A percentile compares a stretch with the other conserved stretches of the same genome.
Evolutionary conservation across 1,139 yeast genomes (phyloP).

Genomic region (Diutina ranongensis): DNA sequence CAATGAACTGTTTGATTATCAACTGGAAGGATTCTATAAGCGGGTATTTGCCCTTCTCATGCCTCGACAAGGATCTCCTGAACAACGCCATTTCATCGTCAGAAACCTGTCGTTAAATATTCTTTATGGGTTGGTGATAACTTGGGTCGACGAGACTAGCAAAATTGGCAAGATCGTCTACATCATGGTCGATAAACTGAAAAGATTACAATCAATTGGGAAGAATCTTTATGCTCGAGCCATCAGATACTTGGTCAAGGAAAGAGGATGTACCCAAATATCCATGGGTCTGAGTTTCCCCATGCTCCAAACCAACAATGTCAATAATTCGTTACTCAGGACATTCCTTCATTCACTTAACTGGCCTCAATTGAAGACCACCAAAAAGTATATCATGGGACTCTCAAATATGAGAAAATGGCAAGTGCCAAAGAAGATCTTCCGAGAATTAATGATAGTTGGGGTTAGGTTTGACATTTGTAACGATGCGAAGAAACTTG

Average conservation of each 20-base stretch:
- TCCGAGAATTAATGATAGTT: constrained; percentile 46
- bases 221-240: constrained; percentile 47
- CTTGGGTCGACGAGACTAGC: constrained; percentile 35
- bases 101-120: constrained; percentile 47
- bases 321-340: constrained; percentile 14
- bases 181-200: constrained; percentile 44
- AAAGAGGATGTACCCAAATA: constrained; percentile 29
- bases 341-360: constrained; percentile 16
- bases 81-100: constrained; percentile 45
- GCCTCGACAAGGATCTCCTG: background rate
- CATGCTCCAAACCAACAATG: constrained; percentile 20
- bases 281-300: constrained; percentile 46
- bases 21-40: constrained; percentile 1
- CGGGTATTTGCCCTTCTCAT: background rate
- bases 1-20: background rate
- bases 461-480: constrained; percentile 51
- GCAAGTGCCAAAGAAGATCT: constrained; percentile 45
- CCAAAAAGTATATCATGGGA: constrained; percentile 19
- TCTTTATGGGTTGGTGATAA: constrained; percentile 45
- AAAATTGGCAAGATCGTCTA: constrained; percentile 35
- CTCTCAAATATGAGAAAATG: constrained; percentile 29
- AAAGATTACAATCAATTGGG: constrained; percentile 49
- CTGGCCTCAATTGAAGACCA: background rate
- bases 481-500: constrained; percentile 26
- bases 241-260: constrained; percentile 36